These are phyloP conservation scores for Axilococcus clingmanii DNA, from an alignment of 139 green algal genomes.

Conservation along the genomic window DNA sequence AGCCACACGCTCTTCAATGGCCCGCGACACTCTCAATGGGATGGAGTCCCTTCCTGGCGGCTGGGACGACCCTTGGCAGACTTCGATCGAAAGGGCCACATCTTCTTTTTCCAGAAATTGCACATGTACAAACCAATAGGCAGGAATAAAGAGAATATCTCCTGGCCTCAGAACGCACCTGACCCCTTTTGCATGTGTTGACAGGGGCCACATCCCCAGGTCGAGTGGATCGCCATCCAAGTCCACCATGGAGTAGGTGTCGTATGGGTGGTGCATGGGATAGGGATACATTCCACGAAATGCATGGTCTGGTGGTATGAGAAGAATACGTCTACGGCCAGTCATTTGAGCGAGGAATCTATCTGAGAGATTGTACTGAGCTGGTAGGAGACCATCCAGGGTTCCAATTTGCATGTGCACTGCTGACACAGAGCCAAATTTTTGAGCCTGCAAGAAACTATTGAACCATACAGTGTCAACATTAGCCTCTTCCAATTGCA, in stretches of 20 bases:
- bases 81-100: slow-evolving; percentile 12
- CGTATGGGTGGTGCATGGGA: slow-evolving; percentile 65
- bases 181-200: slow-evolving; percentile 16
- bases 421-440: slow-evolving; percentile 11
- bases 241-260: slow-evolving; percentile 59
- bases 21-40: slow-evolving; percentile 31
- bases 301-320: slow-evolving; percentile 39
- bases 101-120: slow-evolving; percentile 33
- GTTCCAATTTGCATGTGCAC: slow-evolving; percentile 32
- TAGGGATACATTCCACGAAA: slow-evolving; percentile 60
- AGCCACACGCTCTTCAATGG: slow-evolving; percentile 34
- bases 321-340: slow-evolving; percentile 45
- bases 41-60: slow-evolving; percentile 12
- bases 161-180: slow-evolving; percentile 35
- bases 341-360: slow-evolving; percentile 45
- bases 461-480: slow-evolving; percentile 37
- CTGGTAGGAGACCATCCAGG: slow-evolving; percentile 34
- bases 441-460: slow-evolving; percentile 13
- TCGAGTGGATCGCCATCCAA: slow-evolving; percentile 34
- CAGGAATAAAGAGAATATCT: slow-evolving; percentile 49
- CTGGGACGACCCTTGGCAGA: no score
- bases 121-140: slow-evolving; percentile 46
- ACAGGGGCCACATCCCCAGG: slow-evolving; percentile 31
- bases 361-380: slow-evolving; percentile 34
- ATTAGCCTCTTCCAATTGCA: slow-evolving; percentile 4